A percentile compares a stretch with the other conserved stretches of the same genome.
These are phyloP conservation scores for Trichosporon coremiiforme DNA, from an alignment of 1,284 basidiomycete genomes.

Conservation along the genomic window DNA sequence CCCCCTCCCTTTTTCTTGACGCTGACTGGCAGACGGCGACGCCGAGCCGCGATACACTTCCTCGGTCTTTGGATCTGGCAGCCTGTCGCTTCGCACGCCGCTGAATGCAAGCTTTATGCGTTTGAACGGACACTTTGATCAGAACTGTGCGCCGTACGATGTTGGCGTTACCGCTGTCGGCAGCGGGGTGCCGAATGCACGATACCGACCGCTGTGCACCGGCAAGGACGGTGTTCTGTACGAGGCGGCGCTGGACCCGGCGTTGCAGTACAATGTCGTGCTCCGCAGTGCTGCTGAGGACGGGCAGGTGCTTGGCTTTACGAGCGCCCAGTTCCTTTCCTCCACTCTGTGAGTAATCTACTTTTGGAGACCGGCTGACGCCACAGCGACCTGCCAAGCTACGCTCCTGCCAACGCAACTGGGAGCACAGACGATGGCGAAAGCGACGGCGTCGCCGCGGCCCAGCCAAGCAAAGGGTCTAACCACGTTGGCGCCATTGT, in stretches of 20 bases:
- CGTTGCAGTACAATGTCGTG: not conserved
- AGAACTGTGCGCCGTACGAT: slow-evolving; percentile 5
- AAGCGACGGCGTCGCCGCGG: not conserved
- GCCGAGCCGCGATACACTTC: not conserved
- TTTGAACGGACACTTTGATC: not conserved
- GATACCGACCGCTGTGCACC: not conserved
- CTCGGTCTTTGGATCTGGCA: not conserved
- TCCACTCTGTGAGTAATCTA: not conserved
- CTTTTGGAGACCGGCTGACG: not conserved
- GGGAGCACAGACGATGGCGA: not conserved
- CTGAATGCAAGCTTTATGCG: slow-evolving; percentile 1
- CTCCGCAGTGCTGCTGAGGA: not conserved
- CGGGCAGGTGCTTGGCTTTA: slow-evolving; percentile 1
- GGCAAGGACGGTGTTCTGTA: not conserved
- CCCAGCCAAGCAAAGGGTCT: not conserved
- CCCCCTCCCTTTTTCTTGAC: too few relatives aligned
- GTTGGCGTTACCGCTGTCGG: slow-evolving; percentile 1
- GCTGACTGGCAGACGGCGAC: not conserved
- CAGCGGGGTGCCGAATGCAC: not conserved
- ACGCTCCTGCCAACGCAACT: not conserved
- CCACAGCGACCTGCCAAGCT: not conserved
- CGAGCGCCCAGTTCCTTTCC: slow-evolving; percentile 1
- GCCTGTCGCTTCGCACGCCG: not conserved
- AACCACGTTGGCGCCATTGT: not conserved
- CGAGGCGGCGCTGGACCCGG: not conserved